Evolutionary conservation across 75 land plant genomes (phyloP).

Genomic region (Adiantum capillusveneris): DNA sequence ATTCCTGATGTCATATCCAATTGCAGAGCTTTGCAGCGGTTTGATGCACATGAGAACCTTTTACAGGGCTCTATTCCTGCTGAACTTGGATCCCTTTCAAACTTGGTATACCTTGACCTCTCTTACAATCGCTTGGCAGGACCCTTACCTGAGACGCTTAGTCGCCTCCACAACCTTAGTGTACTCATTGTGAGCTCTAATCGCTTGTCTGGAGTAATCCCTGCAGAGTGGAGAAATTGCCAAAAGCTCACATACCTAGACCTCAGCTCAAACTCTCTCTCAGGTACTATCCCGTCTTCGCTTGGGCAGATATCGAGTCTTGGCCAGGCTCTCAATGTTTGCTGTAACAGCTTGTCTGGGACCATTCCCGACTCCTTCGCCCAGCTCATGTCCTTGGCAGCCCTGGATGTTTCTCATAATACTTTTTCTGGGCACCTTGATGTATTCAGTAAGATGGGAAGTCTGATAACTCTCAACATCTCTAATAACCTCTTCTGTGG

Average conservation of each 20-base stretch:
- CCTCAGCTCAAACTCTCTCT: constrained; percentile 30
- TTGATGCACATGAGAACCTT: constrained; percentile 25
- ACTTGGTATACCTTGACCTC: constrained; percentile 36
- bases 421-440: constrained; percentile 22
- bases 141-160: constrained; percentile 35
- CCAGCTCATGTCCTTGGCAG: constrained; percentile 12
- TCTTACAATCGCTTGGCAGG: constrained; percentile 52
- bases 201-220: constrained; percentile 48
- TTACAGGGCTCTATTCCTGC: constrained; percentile 25
- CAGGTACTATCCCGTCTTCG: constrained; percentile 29
- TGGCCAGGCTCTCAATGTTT: constrained; percentile 26
- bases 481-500: constrained; percentile 62
- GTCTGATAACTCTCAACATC: constrained; percentile 38
- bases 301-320: constrained; percentile 27
- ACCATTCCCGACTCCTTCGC: constrained; percentile 23
- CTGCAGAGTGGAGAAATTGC: constrained; percentile 39
- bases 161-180: constrained; percentile 16
- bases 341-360: constrained; percentile 31
- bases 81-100: constrained; percentile 19
- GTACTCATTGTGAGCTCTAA: constrained; percentile 36
- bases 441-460: constrained; percentile 22
- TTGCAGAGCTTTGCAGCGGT: constrained; percentile 21
- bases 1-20: constrained; percentile 29
- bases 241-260: constrained; percentile 41
- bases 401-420: constrained; percentile 43